Base-by-base conservation (phyloP, 257 asterid genomes). In the Ajuga chamaepitys region DNA sequence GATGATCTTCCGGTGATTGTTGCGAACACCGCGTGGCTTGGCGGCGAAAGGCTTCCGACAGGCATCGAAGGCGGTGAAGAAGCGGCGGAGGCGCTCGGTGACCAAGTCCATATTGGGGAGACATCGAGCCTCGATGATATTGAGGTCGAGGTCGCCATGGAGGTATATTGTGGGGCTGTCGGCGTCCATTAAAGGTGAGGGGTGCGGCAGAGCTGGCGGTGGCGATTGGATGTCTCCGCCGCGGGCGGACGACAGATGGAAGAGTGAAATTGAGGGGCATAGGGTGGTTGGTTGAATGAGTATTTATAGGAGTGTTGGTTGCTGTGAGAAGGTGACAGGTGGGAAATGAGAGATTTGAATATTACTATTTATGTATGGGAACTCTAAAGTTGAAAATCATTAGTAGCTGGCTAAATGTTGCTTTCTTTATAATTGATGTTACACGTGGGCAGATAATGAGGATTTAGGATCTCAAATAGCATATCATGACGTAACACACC, bases 31-130 rank as follows among this genome's bases (percentile, higher is more conserved):
- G 30, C 25, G 62, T 8, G 11, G 9, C 1, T 21, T 61, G 2
- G 65, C 18, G 51, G 66, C 10, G 18, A 80, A 78, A 8, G 95
- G 94, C 50, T 62, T 82, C 22, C 87, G 85, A 52, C 89, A 78
- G 69, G 34, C 45, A 11, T 82, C 86, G 13, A 89, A 77, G 1
- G 80, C 88, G 2, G 96, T 69, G 74, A 89, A 30, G 74, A 79
- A 89, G 5, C 95, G 92, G 62, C 97, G 88, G 68, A 93, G 66
- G 25, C 86, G 88, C 76, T 89, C 97, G n/a, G 92, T 76, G 28
- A 88, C 74, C 3, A 93, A 9, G 74, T 93, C 99, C 97, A 93
- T 89, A 64, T 93, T 93, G 13, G 97, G 99, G 63, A 93, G 79
- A 9, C 74, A 55, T 22, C 97, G 93, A 7, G 96, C 99, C 64